Conservation (phyloP, 2,329 filamentous ascomycete species). For the Dactylellina haptotyla region DNA sequence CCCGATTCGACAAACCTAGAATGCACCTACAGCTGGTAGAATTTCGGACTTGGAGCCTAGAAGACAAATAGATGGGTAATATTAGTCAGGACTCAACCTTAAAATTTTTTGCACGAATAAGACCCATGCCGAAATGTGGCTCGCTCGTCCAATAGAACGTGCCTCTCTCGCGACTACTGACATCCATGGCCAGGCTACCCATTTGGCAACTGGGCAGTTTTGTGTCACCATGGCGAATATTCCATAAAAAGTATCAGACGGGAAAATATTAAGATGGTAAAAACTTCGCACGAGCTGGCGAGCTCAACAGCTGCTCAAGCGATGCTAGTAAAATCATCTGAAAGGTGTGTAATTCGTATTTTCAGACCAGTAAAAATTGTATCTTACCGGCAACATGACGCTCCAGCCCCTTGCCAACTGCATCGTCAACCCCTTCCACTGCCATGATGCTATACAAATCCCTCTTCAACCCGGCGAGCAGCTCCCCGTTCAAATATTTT, state of each 20-base stretch:
- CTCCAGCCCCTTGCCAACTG: conserved; percentile 11
- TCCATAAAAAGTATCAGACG: background rate
- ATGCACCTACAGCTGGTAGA: background rate
- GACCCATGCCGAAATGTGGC: background rate
- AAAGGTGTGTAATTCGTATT: background rate
- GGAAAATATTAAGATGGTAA: too few species aligned
- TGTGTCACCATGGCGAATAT: background rate
- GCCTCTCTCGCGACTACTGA: background rate
- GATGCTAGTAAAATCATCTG: too few species aligned
- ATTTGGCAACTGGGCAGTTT: background rate
- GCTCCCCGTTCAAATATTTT: conserved; percentile 15
- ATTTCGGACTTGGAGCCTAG: conserved; percentile 9
- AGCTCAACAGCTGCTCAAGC: too few species aligned
- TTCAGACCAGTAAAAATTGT: background rate
- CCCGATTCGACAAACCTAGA: too few species aligned
- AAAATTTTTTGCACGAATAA: background rate
- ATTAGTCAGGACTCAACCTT: conserved; percentile 18
- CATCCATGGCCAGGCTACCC: background rate
- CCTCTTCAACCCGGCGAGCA: conserved; percentile 6
- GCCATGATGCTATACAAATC: conserved; percentile 17
- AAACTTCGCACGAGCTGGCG: too few species aligned
- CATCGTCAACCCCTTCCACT: conserved; percentile 41
- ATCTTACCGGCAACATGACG: conserved; percentile 21
- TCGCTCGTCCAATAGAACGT: background rate
- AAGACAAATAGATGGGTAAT: conserved; percentile 6